phyloP scores from a whole-genome alignment of 352 stramenopile species.

The Phytophthora pinifolia region DNA sequence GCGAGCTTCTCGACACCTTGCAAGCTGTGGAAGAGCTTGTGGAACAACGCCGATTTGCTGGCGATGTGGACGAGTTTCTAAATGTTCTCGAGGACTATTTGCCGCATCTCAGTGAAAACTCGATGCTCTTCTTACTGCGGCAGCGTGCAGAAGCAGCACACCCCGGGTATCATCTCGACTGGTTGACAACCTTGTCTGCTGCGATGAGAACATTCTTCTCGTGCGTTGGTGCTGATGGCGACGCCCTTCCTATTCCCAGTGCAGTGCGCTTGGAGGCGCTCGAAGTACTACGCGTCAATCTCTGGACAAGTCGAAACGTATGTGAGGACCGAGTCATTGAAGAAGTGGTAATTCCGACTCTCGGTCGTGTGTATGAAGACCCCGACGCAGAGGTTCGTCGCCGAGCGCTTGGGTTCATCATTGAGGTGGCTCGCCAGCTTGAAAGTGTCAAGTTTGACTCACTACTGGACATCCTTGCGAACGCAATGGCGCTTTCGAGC shows the following conservation, averaged over 20 bases:
- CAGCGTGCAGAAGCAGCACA: constrained; percentile 64
- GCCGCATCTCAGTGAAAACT: constrained; percentile 54
- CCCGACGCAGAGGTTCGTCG: constrained; percentile 54
- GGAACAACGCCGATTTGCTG: constrained; percentile 51
- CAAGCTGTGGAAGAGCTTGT: constrained; percentile 77
- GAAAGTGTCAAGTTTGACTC: constrained; percentile 83
- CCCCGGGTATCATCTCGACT: constrained; percentile 67
- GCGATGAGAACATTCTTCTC: constrained; percentile 70
- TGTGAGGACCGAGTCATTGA: constrained; percentile 87
- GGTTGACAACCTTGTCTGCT: constrained; percentile 56
- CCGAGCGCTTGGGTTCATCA: constrained; percentile 63
- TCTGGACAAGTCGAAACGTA: constrained; percentile 76
- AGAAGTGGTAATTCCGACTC: constrained; percentile 73
- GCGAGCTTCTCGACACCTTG: constrained; percentile 79
- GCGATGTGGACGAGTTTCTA: constrained; percentile 75
- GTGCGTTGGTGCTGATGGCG: constrained; percentile 30
- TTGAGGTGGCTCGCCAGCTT: constrained; percentile 65
- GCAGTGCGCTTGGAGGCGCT: constrained; percentile 70
- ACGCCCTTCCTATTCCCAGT: constrained; percentile 33
- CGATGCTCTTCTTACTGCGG: constrained; percentile 59
- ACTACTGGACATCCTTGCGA: constrained; percentile 78
- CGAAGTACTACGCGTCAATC: constrained; percentile 64
- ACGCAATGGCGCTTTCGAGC: constrained; percentile 57
- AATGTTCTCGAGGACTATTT: constrained; percentile 75
- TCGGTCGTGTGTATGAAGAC: constrained; percentile 76